A percentile compares a stretch with the other conserved stretches of the same genome.
phyloP scores from a whole-genome alignment of 257 asterid genomes.

The Mentha longifolia region DNA sequence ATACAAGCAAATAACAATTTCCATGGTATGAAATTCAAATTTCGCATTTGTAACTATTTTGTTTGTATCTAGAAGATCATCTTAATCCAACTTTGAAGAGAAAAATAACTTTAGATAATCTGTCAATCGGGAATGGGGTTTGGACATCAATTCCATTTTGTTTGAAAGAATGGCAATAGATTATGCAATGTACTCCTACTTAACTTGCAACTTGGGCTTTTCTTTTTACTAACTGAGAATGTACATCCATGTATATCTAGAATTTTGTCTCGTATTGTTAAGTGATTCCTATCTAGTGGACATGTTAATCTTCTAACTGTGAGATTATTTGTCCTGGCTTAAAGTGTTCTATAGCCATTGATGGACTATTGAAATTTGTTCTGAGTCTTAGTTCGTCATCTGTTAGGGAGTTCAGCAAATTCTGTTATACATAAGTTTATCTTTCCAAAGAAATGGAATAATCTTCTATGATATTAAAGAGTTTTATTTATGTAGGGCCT shows the following conservation, averaged over 20 bases:
- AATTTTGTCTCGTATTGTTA: not conserved
- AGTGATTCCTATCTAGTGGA: not conserved
- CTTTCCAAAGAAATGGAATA: not conserved
- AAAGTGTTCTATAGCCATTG: constrained; percentile 1
- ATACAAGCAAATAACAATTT: constrained; percentile 19
- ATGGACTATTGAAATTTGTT: not conserved
- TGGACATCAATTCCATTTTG: not conserved
- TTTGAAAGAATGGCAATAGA: not conserved
- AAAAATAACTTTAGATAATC: not conserved
- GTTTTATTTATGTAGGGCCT: not conserved
- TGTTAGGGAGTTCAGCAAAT: not conserved
- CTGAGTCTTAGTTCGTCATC: not conserved
- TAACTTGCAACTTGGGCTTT: not conserved
- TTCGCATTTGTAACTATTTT: not conserved
- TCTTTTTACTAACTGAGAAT: not conserved
- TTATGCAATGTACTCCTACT: not conserved
- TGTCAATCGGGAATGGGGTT: not conserved
- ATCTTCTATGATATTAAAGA: not conserved
- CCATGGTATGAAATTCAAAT: constrained; percentile 36
- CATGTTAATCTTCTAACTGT: not conserved
- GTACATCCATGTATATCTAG: not conserved
- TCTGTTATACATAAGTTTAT: not conserved
- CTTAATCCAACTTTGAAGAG: not conserved
- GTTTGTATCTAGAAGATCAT: not conserved
- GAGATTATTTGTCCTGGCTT: not conserved